Conservation (phyloP, 345 rosid species). For the Eutrema japonicum region DNA sequence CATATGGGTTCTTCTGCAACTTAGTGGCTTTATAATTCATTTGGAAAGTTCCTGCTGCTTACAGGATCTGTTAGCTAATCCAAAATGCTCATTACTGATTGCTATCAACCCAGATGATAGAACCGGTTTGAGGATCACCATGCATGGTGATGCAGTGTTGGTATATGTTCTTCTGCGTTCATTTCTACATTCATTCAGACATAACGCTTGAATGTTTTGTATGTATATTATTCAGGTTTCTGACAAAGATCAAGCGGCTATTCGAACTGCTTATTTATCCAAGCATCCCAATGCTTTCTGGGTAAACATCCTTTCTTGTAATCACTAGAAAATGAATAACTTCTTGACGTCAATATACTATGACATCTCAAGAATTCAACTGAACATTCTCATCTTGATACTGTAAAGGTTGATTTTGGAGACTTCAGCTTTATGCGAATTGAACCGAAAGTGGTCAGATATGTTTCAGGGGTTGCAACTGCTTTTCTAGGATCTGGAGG, state of each 20-base stretch:
- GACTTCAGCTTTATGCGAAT: slow-evolving; percentile 87
- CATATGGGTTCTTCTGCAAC: slow-evolving; percentile 16
- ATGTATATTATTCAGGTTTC: slow-evolving; percentile 56
- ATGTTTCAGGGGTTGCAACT: slow-evolving; percentile 89
- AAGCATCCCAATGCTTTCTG: slow-evolving; percentile 94
- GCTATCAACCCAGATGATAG: slow-evolving; percentile 88
- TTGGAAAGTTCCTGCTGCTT: slow-evolving; percentile 5
- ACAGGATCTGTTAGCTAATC: slow-evolving; percentile 81
- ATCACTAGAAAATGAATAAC: slow-evolving; percentile 10
- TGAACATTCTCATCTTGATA: slow-evolving; percentile 32
- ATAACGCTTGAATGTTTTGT: slow-evolving; percentile 5
- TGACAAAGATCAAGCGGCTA: slow-evolving; percentile 61
- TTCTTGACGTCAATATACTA: not conserved
- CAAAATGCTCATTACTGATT: slow-evolving; percentile 86
- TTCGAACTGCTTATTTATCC: slow-evolving; percentile 77
- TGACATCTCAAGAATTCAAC: slow-evolving; percentile 17
- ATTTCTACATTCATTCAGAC: not conserved
- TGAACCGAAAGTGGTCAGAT: slow-evolving; percentile 80
- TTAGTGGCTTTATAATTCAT: no score
- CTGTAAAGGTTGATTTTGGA: slow-evolving; percentile 90
- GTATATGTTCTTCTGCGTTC: slow-evolving; percentile 42
- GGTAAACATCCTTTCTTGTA: slow-evolving; percentile 54
- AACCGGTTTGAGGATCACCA: slow-evolving; percentile 77
- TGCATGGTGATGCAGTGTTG: slow-evolving; percentile 84
- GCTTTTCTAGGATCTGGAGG: slow-evolving; percentile 98